Conservation (phyloP, 768 basidiomycete species). For the Xerocomellus amylosporus region DNA sequence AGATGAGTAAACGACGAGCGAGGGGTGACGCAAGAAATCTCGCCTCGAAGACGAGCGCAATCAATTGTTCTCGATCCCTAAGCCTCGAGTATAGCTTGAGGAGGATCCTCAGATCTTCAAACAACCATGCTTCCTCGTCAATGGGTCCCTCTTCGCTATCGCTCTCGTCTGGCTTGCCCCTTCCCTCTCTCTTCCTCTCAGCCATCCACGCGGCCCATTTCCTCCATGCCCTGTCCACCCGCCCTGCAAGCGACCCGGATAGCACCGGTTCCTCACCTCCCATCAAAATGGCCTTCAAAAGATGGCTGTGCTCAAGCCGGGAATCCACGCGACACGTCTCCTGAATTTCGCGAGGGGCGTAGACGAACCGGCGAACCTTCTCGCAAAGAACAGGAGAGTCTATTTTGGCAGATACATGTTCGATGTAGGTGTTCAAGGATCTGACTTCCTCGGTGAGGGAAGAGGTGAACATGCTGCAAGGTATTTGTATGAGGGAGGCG, state of each 20-base stretch:
- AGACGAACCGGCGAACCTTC: slow-evolving; percentile 83
- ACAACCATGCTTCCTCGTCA: slow-evolving; percentile 95
- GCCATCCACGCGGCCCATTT: slow-evolving; percentile 77
- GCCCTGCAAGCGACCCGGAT: slow-evolving; percentile 73
- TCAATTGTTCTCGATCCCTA: slow-evolving; percentile 86
- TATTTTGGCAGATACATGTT: slow-evolving; percentile 82
- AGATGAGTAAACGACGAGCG: slow-evolving; percentile 1
- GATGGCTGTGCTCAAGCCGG: slow-evolving; percentile 64
- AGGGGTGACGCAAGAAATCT: slow-evolving; percentile 14
- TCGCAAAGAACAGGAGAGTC: slow-evolving; percentile 85
- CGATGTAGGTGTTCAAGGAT: slow-evolving; percentile 81
- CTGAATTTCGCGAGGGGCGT: slow-evolving; percentile 87
- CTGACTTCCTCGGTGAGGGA: slow-evolving; percentile 89
- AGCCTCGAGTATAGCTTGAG: slow-evolving; percentile 75
- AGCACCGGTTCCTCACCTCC: slow-evolving; percentile 73
- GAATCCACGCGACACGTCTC: slow-evolving; percentile 78
- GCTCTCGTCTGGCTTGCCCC: slow-evolving; percentile 38
- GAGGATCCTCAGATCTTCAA: slow-evolving; percentile 85
- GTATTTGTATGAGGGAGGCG: slow-evolving; percentile 3
- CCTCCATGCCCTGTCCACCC: slow-evolving; percentile 71
- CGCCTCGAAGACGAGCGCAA: slow-evolving; percentile 93
- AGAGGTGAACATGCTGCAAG: slow-evolving; percentile 87
- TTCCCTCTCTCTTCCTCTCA: slow-evolving; percentile 51
- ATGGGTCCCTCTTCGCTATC: slow-evolving; percentile 92
- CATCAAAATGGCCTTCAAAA: slow-evolving; percentile 78